Evolutionary conservation across 2,329 filamentous ascomycete species (phyloP), one percentile per base, ranked within the genome.

Genomic region (Tolypocladium ovalisporum): DNA sequence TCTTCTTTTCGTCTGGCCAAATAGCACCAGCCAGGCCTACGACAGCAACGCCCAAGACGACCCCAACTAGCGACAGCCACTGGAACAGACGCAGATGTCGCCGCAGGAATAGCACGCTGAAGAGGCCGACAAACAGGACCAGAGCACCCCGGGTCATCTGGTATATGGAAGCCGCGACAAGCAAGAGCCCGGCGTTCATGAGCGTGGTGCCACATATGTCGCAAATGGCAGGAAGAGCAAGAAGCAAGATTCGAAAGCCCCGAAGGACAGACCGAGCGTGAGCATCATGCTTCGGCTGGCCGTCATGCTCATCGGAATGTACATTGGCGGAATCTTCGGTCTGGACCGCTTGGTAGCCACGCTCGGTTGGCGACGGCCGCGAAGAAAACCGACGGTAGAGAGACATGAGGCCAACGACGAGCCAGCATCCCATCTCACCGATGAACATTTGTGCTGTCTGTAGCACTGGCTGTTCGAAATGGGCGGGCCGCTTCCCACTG

Each of bases 381-480:
- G 75, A 73, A 52, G 74, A 65, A 65, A 82, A 81, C 61, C 80
- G 81, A 54, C 79, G 78, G 72, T 88, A 89, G 2, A 93, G 73
- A 27, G 82, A 78, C 68, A 88, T 85, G 54, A 81, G 66, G 27
- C 87, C 85, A 49, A 97, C 82, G 56, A 99, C 90, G 17, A 97
- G 80, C 92, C 93, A 99, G 77, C 91, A 96, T 61, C 91, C 93
- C 81, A 90, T 88, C 72, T 99, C 94, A 57, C 94, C 94, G 61
- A 97, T 81, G 71, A 99, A 99, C 94, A 99, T 99, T 72, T 97
- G 94, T 1, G 90, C 85, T 62, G 94, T 97, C 71, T 99, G 94
- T 56, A 97, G 85, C 55, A 99, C 92, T 22, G 94, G 94, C 70
- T 97, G 93, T 71, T 97, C 90, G 74, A 99, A 97, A 65, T 83